Conservation (phyloP, 2,329 filamentous ascomycete species). For the Xylariales sp. region DNA sequence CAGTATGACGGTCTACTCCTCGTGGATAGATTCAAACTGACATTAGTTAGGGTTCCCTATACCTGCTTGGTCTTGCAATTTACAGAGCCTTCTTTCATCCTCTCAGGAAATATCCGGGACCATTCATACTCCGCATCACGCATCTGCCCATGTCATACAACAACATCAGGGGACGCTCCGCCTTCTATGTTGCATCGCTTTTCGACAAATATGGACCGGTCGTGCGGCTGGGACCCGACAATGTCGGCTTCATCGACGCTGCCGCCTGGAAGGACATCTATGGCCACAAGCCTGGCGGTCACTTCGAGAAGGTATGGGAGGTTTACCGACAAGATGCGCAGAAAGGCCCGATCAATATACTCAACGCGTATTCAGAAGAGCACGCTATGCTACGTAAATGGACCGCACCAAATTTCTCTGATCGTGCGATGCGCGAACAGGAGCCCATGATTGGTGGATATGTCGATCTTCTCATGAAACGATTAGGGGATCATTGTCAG, state of each 20-base stretch:
- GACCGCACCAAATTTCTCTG: neutral
- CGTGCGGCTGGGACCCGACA: slow-evolving; percentile 9
- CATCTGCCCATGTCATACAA: slow-evolving; percentile 1
- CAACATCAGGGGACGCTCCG: neutral
- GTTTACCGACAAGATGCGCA: neutral
- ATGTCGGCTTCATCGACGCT: slow-evolving; percentile 6
- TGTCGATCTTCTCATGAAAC: neutral
- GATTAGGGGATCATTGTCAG: slow-evolving; percentile 1
- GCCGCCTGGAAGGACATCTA: slow-evolving; percentile 3
- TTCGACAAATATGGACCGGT: slow-evolving; percentile 12
- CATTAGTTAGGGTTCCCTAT: neutral
- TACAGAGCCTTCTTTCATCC: slow-evolving; percentile 10
- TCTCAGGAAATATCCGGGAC: slow-evolving; percentile 11
- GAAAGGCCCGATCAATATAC: neutral
- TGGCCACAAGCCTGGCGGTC: neutral
- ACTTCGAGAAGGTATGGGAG: neutral
- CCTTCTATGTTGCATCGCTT: slow-evolving; percentile 1
- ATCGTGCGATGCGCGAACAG: slow-evolving; percentile 1
- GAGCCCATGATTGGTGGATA: neutral
- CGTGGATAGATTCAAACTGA: too few relatives aligned
- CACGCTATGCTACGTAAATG: neutral
- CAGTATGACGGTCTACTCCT: too few relatives aligned
- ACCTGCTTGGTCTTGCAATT: neutral
- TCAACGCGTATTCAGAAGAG: neutral
- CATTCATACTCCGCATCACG: slow-evolving; percentile 1